Conservation (phyloP, 768 basidiomycete species). For the Phylloporus scabripes region DNA sequence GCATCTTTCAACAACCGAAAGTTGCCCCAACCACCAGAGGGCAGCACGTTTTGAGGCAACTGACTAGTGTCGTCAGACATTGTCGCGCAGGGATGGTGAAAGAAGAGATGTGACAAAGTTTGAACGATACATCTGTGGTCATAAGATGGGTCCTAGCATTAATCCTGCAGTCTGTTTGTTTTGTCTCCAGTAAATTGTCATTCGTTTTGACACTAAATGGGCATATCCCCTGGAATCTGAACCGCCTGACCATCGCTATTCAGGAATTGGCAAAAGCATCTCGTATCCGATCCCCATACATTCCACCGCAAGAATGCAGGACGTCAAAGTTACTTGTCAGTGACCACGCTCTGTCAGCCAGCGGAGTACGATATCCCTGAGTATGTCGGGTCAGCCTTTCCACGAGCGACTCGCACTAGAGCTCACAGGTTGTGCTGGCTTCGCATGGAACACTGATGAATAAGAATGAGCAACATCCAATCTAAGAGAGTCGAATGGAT, state of each 20-base stretch:
- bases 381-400: not conserved
- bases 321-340: slow-evolving; percentile 27
- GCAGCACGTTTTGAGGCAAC: slow-evolving; percentile 52
- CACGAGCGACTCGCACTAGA: not conserved
- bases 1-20: slow-evolving; percentile 87
- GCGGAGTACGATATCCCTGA: slow-evolving; percentile 78
- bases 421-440: slow-evolving; percentile 87
- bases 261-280: not conserved
- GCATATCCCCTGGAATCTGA: not conserved
- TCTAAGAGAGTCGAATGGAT: not conserved
- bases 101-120: slow-evolving; percentile 11
- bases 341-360: slow-evolving; percentile 80
- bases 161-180: slow-evolving; percentile 16
- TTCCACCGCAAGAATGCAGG: not conserved
- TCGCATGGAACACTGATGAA: slow-evolving; percentile 85
- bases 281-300: not conserved
- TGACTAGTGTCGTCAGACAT: not conserved
- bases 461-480: not conserved
- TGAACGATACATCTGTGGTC: not conserved
- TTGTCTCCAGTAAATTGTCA: slow-evolving; percentile 14
- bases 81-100: slow-evolving; percentile 4
- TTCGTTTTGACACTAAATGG: slow-evolving; percentile 1
- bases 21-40: slow-evolving; percentile 91
- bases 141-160: slow-evolving; percentile 20
- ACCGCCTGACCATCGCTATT: not conserved